Evolutionary conservation across 23 red algal species (phyloP), one percentile per base, ranked within the genome.

Genomic region (Gracilaria domingensis): DNA sequence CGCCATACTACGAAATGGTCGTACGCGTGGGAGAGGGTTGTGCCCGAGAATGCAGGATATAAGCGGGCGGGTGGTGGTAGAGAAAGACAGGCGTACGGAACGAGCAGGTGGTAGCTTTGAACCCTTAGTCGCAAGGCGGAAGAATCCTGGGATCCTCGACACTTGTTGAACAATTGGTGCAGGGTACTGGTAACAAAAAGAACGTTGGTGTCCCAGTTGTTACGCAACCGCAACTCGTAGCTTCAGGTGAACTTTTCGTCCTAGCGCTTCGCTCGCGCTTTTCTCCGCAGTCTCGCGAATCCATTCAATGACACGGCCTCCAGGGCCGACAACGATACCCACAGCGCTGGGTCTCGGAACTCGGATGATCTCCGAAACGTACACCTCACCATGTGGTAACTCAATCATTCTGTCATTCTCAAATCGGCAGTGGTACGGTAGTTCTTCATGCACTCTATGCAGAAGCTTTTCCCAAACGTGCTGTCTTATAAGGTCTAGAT

Each of bases 401-500:
- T 83, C 39, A 11, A 73, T 84, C 58, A 75, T 87, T 79, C 28
- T 84, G 25, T 93, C 95, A 75, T 85, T 82, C 80, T 91, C 78
- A 69, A 96, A 87, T 16, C 64, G 58, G 37, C 81, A 79, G 26
- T 24, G 62, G 54, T 96, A 96, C 20, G 95, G 95, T 11, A 96
- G 24, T 81, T 96, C 95, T 51, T 93, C 73, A 79, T 96, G 95
- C 26, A 92, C 70, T 20, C 88, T 44, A 66, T 96, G 95, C 51
- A 96, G 76, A 32, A 96, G 70, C 34, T 91, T 92, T 70, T 96
- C 87, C 85, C 95, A 89, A 12, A 96, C 35, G 37, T 88, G 85
- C 61, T 96, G 75, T 70, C 84, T 79, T 20, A 96, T 69, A 21
- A 90, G 65, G 18, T 88, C 82, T 20, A 87, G 62, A 26, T 93